Percentiles rank a stretch among this genome's conserved stretches.
These are phyloP conservation scores for Lyophyllum atratum DNA, from an alignment of 768 basidiomycete genomes.

Conservation along the genomic window DNA sequence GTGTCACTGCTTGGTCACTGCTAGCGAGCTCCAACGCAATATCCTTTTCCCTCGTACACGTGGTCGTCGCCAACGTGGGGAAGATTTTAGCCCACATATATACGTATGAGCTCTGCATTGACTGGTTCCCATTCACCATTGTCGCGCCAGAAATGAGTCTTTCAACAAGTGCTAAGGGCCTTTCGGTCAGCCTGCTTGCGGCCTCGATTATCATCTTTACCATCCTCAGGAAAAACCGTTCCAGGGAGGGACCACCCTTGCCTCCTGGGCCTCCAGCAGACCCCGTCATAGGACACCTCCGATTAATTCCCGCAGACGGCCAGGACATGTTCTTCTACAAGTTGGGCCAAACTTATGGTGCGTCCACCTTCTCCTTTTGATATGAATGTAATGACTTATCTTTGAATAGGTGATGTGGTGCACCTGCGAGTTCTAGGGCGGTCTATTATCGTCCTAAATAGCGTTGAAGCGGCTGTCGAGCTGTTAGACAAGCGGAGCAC, in stretches of 20 bases:
- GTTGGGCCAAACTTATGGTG: slow-evolving; percentile 36
- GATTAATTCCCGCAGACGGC: slow-evolving; percentile 29
- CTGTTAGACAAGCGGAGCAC: slow-evolving; percentile 27
- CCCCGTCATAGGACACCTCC: slow-evolving; percentile 36
- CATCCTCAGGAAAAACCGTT: too few relatives aligned
- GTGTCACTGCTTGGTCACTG: too few relatives aligned
- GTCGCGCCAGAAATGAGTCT: too few relatives aligned
- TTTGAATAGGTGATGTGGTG: slow-evolving; percentile 23
- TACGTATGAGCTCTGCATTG: too few relatives aligned
- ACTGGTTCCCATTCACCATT: too few relatives aligned
- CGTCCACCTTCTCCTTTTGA: neutral
- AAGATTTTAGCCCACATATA: too few relatives aligned
- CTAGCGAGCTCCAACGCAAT: too few relatives aligned
- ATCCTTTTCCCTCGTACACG: too few relatives aligned
- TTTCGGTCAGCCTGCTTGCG: too few relatives aligned
- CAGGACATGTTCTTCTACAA: slow-evolving; percentile 28
- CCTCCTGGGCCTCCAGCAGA: slow-evolving; percentile 39
- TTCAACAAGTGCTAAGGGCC: too few relatives aligned
- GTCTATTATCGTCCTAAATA: slow-evolving; percentile 26
- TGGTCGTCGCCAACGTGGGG: too few relatives aligned
- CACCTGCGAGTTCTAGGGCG: slow-evolving; percentile 23
- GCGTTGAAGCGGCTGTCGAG: slow-evolving; percentile 25
- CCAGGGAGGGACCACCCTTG: neutral
- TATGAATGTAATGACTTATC: neutral
- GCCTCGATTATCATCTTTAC: too few relatives aligned